Evolutionary conservation across 257 asterid genomes (phyloP), one percentile per base, ranked within the genome.

Genomic region (Salvia rosmarinus): DNA sequence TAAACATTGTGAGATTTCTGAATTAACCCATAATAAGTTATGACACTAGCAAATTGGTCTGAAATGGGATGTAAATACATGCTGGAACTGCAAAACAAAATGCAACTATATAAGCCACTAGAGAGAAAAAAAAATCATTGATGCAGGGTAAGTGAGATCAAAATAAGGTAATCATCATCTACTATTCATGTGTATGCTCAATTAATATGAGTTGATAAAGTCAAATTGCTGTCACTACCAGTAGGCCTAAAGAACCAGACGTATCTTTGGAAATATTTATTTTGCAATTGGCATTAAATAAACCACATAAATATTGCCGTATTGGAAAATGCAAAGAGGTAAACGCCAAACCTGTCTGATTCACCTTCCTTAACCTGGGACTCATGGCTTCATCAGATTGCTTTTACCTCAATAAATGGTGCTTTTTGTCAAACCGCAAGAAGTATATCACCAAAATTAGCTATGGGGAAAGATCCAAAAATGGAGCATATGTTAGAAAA

Each of bases 291-390:
- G 25, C 10, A 34, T 57, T 58, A 47, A 67, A 58, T n/a, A 68
- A 40, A 51, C 62, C 44, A 12, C 1, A 37, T 30, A 28, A 44
- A 13, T 30, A 59, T 43, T 40, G 58, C 54, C 61, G 6, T 37
- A 32, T 5, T 4, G 34, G 16, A 35, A 58, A 40, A 67, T 67
- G 55, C 68, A 17, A 35, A 2, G 63, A 49, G 63, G 62, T 40
- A 57, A 14, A 64, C 2, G 70, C 39, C 81, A 67, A 76, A 68
- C 84, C 79, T 80, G 81, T 76, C 71, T 2, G 37, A 46, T 16
- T 76, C 74, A 50, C 39, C 19, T 35, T 42, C 34, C 72, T 46
- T 46, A 59, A 34, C 50, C 68, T 54, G 43, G 54, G 56, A 54
- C 50, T 3, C 62, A 16, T 47, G 71, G 64, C 55, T 63, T 51